Base-by-base conservation (phyloP, 2,329 filamentous ascomycete genomes). In the Piedraia hortae region DNA sequence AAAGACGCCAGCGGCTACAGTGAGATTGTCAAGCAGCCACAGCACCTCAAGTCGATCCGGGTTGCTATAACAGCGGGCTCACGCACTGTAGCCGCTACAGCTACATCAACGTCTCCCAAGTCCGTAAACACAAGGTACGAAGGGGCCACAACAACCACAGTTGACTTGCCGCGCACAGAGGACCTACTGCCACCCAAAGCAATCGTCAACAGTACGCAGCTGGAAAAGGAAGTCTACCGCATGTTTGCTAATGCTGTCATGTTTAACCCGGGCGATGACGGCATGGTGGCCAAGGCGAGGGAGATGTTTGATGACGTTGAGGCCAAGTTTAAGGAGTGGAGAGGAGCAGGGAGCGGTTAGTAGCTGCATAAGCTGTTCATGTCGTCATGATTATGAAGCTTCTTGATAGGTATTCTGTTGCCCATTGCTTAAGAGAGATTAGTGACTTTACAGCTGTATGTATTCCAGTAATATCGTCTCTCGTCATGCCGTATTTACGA, bases 191-290 rank as follows among this genome's bases (percentile, higher is more conserved):
- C 82, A 2, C 82, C 85, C 0, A 74, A 67, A 34, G 75, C 68
- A 10, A 90, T 93, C 35, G 74, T 93, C 44, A 93, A 93, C 44
- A 80, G 73, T 22, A 65, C 71, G 1, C 85, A 93, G 42, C 56
- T 93, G 9, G 82, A 93, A 45, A 75, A 78, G 32, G 82, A 93
- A 43, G 53, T 93, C 6, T 75, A 88, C 35, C 73, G 88, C 35
- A 91, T 93, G 74, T 90, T 93, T 43, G 77, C 78, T 33, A 93
- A 93, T 38, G 82, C 85, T 10, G 72, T 91, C 45, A 93, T 97
- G 85, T 97, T 90, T 53, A 93, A 93, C 35, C 67, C 73, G 0
- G 75, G 89, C 29, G 77, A 89, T 44, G 75, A 82, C 16, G 75
- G 72, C 3, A 67, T 91, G 14, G 80, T 90, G 14, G 69, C 73